Base-by-base conservation (phyloP, 176 grass and related monocot genomes). In the Musa acuminata region DNA sequence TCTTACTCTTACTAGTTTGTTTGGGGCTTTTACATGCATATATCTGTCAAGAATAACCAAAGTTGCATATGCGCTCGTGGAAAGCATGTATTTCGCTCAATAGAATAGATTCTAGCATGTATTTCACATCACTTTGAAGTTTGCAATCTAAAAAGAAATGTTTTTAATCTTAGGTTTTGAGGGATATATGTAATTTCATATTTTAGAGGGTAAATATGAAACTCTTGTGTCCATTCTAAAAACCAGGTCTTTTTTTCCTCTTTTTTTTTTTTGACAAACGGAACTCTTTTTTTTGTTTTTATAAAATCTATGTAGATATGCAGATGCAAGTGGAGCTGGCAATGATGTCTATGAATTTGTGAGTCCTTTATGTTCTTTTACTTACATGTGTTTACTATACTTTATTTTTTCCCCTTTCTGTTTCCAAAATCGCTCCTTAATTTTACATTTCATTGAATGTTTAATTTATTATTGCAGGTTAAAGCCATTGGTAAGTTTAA, bases 301-400 rank as follows among this genome's bases (percentile, higher is more conserved):
- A 69, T 52, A 75, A 29, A 66, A 87, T 75, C 11, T 85, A 51
- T 71, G 49, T 85, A 97, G 94, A 85, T 97, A 97, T 85, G 87
- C 88, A 80, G 94, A 97, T 89, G 71, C 94, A 80, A 97, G 94
- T 80, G 94, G 94, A 87, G 87, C 90, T 89, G 54, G 83, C 52
- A 91, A 91, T 0, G 94, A 97, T 87, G 94, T 97, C 51, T 97
- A 97, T 72, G 94, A 91, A 75, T 90, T 87, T 89, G 94, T 97
- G 79, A 83, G 87, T 84, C 43, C 66, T 80, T 51, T 52, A 10
- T 49, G 27, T 52, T 57, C 68, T 48, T 59, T 59, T 64, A 20
- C 24, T 13, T 60, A 14, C 19, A 62, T 77, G n/a, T 65, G 13
- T 71, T 1, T 22, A 75, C 63, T 71, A 60, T 62, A 8, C 53